Conservation (phyloP, 192 early-diverging fungal genomes). For the Rhizophagus sp. region DNA sequence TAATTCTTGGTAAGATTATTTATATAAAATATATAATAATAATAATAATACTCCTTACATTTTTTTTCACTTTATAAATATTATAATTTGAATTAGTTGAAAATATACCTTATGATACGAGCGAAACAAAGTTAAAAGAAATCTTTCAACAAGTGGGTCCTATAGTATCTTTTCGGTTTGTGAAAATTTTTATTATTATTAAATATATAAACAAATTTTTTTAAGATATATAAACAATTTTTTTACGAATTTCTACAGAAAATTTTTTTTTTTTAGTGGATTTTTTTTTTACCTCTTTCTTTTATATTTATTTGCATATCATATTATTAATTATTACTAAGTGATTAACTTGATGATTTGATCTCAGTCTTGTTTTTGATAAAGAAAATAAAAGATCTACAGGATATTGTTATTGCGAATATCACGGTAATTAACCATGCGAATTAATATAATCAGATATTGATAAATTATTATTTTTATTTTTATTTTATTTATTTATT, state of each 20-base stretch:
- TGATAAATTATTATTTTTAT: no score
- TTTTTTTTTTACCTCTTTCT: no score
- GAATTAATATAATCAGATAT: no score
- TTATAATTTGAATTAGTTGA: not conserved
- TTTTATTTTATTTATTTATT: no score
- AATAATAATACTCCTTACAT: no score
- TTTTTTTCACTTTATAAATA: not conserved
- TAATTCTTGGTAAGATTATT: not conserved
- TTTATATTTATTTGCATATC: no score
- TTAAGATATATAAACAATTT: not conserved
- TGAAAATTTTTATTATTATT: not conserved
- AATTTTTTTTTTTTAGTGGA: not conserved
- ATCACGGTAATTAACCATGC: constrained; percentile 50
- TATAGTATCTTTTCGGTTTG: constrained; percentile 6
- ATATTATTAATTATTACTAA: no score
- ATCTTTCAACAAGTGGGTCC: not conserved
- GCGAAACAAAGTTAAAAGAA: not conserved
- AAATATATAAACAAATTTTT: no score
- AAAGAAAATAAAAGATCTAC: constrained; percentile 82
- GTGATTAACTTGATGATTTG: not conserved
- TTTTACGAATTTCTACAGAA: not conserved
- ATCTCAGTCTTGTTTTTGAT: constrained; percentile 80
- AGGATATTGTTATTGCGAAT: constrained; percentile 97
- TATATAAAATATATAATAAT: no score
- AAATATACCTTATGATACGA: constrained; percentile 4